Conservation (phyloP, 257 asterid species). For the Przewalskia tangutica region DNA sequence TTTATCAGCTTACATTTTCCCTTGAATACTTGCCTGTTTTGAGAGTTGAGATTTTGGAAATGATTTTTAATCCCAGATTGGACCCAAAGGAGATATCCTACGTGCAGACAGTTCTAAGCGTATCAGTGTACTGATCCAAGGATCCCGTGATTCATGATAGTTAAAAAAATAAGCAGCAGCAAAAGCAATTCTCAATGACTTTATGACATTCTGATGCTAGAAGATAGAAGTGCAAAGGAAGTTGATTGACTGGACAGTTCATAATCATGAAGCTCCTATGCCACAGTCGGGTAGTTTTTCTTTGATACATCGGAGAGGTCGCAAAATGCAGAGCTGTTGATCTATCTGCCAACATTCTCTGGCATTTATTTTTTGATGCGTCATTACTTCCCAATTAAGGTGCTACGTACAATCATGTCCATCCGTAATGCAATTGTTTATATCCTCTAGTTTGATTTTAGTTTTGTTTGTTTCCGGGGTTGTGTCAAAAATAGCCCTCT, state of each 20-base stretch:
- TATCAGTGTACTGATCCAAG: constrained; percentile 52
- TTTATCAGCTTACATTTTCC: constrained; percentile 11
- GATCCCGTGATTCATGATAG: constrained; percentile 51
- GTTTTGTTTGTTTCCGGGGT: not conserved
- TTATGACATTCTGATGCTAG: constrained; percentile 43
- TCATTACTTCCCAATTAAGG: not conserved
- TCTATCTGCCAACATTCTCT: not conserved
- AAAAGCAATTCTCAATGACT: constrained; percentile 27
- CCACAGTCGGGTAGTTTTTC: not conserved
- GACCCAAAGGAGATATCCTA: constrained; percentile 55
- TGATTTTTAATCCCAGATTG: constrained; percentile 55
- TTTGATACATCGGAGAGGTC: not conserved
- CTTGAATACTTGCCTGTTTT: constrained; percentile 13
- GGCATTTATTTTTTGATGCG: not conserved
- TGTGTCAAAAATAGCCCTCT: not conserved
- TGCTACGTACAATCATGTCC: not conserved
- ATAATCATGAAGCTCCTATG: not conserved
- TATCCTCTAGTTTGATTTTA: not conserved
- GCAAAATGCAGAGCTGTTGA: not conserved
- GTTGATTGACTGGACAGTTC: constrained; percentile 26
- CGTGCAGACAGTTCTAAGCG: constrained; percentile 67
- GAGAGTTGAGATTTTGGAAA: constrained; percentile 31
- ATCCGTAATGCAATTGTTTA: not conserved
- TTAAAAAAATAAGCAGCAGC: constrained; percentile 18
- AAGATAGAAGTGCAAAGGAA: constrained; percentile 52